Percentiles rank a stretch among this genome's conserved stretches.
Conservation (phyloP, 75 land plant genomes). For the Sequoiadendron giganteum region DNA sequence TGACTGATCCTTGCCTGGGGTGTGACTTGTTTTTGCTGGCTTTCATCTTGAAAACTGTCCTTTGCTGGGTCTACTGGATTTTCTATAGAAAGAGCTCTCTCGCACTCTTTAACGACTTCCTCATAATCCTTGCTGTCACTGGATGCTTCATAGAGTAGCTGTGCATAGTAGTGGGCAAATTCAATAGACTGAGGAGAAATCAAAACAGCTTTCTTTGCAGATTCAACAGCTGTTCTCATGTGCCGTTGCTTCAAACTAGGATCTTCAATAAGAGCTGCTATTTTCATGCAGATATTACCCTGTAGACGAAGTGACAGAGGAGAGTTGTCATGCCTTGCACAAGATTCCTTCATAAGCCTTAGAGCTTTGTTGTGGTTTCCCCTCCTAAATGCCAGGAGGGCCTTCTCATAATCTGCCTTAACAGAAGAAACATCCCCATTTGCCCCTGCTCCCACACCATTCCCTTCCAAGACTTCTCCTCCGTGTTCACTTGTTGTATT, state of each 20-base stretch:
- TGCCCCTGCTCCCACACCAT: not conserved
- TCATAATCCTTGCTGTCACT: constrained; percentile 70
- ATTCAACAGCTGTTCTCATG: constrained; percentile 58
- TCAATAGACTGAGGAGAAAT: constrained; percentile 71
- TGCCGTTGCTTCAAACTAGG: constrained; percentile 61
- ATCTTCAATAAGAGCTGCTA: constrained; percentile 71
- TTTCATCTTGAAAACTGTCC: constrained; percentile 72
- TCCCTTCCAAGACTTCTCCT: not conserved
- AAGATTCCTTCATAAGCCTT: constrained; percentile 64
- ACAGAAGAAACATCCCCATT: constrained; percentile 19
- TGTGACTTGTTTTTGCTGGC: constrained; percentile 43
- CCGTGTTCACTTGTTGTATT: not conserved
- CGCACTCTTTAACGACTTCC: constrained; percentile 77
- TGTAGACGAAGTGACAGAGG: constrained; percentile 65
- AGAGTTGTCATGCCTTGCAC: constrained; percentile 31
- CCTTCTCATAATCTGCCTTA: constrained; percentile 75
- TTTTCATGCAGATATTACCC: constrained; percentile 64
- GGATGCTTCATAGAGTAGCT: constrained; percentile 67
- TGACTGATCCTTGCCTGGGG: constrained; percentile 61
- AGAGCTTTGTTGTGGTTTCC: constrained; percentile 84
- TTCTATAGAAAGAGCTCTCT: constrained; percentile 58
- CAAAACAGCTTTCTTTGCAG: constrained; percentile 50
- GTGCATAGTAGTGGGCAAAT: constrained; percentile 77
- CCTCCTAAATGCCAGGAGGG: constrained; percentile 65
- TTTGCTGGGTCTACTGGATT: constrained; percentile 80